A percentile compares a stretch with the other conserved stretches of the same genome.
Evolutionary conservation across 768 basidiomycete genomes (phyloP).

Genomic region (Lactarius vividus): DNA sequence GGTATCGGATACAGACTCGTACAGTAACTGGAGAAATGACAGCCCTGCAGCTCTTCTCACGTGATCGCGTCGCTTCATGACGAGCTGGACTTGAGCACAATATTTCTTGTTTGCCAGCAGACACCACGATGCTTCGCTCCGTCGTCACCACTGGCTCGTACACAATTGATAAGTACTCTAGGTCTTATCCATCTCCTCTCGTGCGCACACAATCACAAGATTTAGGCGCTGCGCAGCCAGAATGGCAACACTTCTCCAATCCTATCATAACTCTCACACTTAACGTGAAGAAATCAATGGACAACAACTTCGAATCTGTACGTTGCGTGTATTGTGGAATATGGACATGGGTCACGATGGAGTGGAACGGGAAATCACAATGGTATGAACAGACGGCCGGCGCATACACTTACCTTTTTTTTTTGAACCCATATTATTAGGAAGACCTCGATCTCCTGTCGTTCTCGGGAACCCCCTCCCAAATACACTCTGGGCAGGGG

Average conservation of each 20-base stretch:
- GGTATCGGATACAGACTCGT: not conserved
- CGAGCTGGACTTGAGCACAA: not conserved
- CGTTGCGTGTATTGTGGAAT: slow-evolving; percentile 64
- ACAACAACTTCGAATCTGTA: slow-evolving; percentile 56
- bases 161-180: slow-evolving; percentile 61
- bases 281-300: slow-evolving; percentile 50
- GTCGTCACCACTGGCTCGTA: slow-evolving; percentile 60
- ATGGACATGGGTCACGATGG: slow-evolving; percentile 43
- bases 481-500: slow-evolving; percentile 42
- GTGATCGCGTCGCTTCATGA: slow-evolving; percentile 7
- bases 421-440: slow-evolving; percentile 38
- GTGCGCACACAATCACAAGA: slow-evolving; percentile 23
- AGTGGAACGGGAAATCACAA: slow-evolving; percentile 54
- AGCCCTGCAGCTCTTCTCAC: not conserved
- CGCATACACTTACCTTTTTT: slow-evolving; percentile 15
- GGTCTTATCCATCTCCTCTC: slow-evolving; percentile 48
- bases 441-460: slow-evolving; percentile 75
- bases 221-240: slow-evolving; percentile 36
- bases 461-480: slow-evolving; percentile 47
- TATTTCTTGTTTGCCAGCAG: not conserved
- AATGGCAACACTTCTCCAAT: slow-evolving; percentile 81
- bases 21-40: not conserved
- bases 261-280: slow-evolving; percentile 61
- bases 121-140: slow-evolving; percentile 41
- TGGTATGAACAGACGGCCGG: slow-evolving; percentile 48